Evolutionary conservation across 768 basidiomycete species (phyloP), one percentile per base, ranked within the genome.

Genomic region (Exidia glandulosa): DNA sequence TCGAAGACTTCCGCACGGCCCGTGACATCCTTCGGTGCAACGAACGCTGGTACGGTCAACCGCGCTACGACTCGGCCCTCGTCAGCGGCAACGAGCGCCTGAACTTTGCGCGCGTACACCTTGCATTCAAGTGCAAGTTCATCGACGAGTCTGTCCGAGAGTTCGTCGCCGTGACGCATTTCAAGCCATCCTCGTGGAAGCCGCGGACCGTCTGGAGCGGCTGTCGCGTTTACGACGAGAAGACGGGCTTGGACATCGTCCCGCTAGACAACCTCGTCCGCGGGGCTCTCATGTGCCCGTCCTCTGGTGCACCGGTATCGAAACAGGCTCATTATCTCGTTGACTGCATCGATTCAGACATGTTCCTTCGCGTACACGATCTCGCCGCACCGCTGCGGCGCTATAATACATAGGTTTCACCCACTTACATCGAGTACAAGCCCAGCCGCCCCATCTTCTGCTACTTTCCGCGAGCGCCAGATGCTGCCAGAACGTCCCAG

Each of bases 21-120:
- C 56, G 30, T 32, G 63, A 70, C 56, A 70, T 71, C 29, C 19
- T 71, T 57, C 57, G 66, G 5, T 70, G 69, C 63, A 71, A 66
- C 57, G 60, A 63, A 25, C 32, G 59, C n/a, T 71, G 70, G 59
- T 67, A 71, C 45, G 60, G 61, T 16, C 41, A 60, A 16, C 34
- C 2, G 13, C 62, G 66, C 2, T 64, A 60, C 57, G 66, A 68
- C 50, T 67, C 64, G 57, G 59, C 62, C 10, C 60, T 66, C 31
- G 61, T 69, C 56, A 56, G 66, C 41, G 58, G 62, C 19, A 32
- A 13, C 66, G 36, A 37, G 10, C 19, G 19, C 12, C 19, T 37
- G 10, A 19, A 10, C 10, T 37, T 37, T 37, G 36, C 36, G 12
- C 36, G 36, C 10, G 12, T 37, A 12, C 36, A 19, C 19, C 36